Evolutionary conservation across 1,284 basidiomycete genomes (phyloP).

Genomic region (Coriolopsis trogii): DNA sequence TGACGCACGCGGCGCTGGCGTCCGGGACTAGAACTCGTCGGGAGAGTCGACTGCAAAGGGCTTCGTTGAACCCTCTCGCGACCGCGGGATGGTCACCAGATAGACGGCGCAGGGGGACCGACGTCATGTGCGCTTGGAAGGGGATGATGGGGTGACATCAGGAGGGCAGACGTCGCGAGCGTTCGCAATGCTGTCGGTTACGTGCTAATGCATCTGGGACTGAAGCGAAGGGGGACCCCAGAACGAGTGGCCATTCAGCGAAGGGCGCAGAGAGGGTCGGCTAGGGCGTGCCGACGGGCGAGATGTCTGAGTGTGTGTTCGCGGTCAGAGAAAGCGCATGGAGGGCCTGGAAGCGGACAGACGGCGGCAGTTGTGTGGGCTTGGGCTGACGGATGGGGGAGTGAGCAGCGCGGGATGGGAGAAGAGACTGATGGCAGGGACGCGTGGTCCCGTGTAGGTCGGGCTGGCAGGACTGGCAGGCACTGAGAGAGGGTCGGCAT

Average conservation of each 20-base stretch:
- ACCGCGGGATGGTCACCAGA: background rate
- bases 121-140: too few relatives aligned
- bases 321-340: slow-evolving; percentile 1
- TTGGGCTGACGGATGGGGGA: background rate
- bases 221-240: slow-evolving; percentile 2
- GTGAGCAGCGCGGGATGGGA: background rate
- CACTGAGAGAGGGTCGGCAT: background rate
- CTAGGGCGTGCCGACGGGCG: slow-evolving; percentile 1
- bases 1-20: slow-evolving; percentile 4
- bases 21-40: slow-evolving; percentile 8
- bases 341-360: background rate
- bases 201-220: slow-evolving; percentile 3
- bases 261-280: background rate
- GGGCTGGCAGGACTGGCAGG: background rate
- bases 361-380: slow-evolving; percentile 5
- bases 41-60: background rate
- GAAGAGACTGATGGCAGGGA: background rate
- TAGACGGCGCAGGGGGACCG: too few relatives aligned
- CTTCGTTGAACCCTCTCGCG: background rate
- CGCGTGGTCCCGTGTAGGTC: background rate
- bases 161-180: background rate
- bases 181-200: slow-evolving; percentile 9
- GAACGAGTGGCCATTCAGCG: slow-evolving; percentile 2
- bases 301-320: slow-evolving; percentile 1
- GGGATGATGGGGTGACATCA: background rate